Conservation (phyloP, 2,329 filamentous ascomycete species). For the Cytospora piceicola region DNA sequence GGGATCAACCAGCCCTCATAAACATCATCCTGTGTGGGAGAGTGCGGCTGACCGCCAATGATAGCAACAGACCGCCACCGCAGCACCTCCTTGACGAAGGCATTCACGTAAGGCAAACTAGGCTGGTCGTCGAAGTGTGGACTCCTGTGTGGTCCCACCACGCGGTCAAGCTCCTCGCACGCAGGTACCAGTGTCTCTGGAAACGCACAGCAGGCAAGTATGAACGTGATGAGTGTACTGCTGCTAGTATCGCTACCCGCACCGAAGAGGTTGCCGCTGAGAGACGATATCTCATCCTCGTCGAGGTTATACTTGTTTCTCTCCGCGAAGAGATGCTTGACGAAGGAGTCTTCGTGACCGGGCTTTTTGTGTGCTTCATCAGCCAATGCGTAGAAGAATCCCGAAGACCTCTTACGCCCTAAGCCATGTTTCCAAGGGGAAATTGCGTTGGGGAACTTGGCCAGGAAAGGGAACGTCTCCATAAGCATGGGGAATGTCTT, state of each 20-base stretch:
- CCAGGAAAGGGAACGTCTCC: conserved; percentile 57
- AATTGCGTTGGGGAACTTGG: conserved; percentile 52
- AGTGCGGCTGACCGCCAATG: conserved; percentile 55
- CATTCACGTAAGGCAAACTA: conserved; percentile 56
- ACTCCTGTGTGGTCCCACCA: conserved; percentile 52
- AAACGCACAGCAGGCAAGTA: conserved; percentile 55
- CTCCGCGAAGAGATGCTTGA: conserved; percentile 53
- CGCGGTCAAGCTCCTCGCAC: conserved; percentile 55
- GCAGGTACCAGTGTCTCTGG: conserved; percentile 52
- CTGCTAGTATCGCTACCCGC: conserved; percentile 55
- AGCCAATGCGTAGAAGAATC: conserved; percentile 57
- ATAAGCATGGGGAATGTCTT: conserved; percentile 61
- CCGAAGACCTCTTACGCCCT: conserved; percentile 50
- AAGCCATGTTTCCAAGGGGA: conserved; percentile 56
- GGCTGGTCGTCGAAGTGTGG: conserved; percentile 53
- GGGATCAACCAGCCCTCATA: conserved; percentile 56
- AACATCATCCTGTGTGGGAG: conserved; percentile 50
- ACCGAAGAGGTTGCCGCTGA: conserved; percentile 54
- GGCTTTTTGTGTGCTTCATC: conserved; percentile 51
- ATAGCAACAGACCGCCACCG: conserved; percentile 59
- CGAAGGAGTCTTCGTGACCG: conserved; percentile 45
- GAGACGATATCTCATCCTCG: conserved; percentile 48
- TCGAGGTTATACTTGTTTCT: conserved; percentile 50
- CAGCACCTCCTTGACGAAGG: conserved; percentile 59
- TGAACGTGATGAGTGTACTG: conserved; percentile 50